Evolutionary conservation across 441 rosid genomes (phyloP).

Genomic region (Pelargonium myrrhifolium): DNA sequence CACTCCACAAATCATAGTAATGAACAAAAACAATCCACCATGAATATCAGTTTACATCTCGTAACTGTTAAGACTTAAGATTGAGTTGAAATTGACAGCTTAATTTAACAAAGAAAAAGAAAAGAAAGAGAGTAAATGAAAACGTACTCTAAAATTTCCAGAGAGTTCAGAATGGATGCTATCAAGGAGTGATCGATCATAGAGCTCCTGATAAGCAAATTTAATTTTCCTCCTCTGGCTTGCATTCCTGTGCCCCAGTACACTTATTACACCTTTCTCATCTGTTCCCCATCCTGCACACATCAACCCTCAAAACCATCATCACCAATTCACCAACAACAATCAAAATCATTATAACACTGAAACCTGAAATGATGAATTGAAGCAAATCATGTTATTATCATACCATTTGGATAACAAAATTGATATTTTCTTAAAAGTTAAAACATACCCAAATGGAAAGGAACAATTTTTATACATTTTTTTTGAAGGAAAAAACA

Average conservation of each 20-base stretch:
- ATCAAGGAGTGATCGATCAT: slow-evolving; percentile 47
- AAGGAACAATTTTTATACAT: not conserved
- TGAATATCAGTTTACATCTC: too few species aligned
- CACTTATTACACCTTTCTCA: slow-evolving; percentile 46
- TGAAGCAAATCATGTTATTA: not conserved
- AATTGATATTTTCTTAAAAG: too few species aligned
- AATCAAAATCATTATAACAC: not conserved
- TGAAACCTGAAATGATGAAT: not conserved
- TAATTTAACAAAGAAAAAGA: too few species aligned
- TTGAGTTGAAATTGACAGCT: too few species aligned
- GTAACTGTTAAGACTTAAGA: too few species aligned
- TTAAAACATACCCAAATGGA: not conserved
- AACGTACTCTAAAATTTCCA: slow-evolving; percentile 61
- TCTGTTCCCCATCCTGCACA: slow-evolving; percentile 62
- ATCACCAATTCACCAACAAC: not conserved
- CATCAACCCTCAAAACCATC: slow-evolving; percentile 12
- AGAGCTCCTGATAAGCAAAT: slow-evolving; percentile 50
- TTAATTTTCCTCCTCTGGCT: slow-evolving; percentile 60
- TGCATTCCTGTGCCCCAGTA: slow-evolving; percentile 64
- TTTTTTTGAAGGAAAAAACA: too few species aligned
- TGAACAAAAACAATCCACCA: too few species aligned
- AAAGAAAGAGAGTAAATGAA: too few species aligned
- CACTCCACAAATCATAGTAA: too few species aligned
- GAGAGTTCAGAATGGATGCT: slow-evolving; percentile 56
- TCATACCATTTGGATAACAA: not conserved